Percentiles rank a stretch among this genome's conserved stretches.
Evolutionary conservation across 768 basidiomycete species (phyloP).

Genomic region (Boletus rufocinnamomeus): DNA sequence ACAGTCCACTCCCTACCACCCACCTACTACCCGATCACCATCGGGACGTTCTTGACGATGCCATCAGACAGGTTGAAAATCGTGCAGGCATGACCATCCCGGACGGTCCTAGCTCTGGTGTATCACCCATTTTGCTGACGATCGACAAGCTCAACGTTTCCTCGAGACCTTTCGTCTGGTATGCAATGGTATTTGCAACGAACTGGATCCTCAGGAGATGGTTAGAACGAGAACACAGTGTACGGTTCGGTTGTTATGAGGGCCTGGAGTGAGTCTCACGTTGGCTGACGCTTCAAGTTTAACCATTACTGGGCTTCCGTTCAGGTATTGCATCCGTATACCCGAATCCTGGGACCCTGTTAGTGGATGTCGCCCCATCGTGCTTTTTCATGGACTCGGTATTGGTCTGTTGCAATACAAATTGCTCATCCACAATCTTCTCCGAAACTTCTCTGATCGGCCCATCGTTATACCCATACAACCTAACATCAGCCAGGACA

Average conservation of each 20-base stretch:
- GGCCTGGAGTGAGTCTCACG: slow-evolving; percentile 63
- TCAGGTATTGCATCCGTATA: slow-evolving; percentile 72
- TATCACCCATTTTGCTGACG: slow-evolving; percentile 65
- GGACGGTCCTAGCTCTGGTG: slow-evolving; percentile 55
- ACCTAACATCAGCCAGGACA: slow-evolving; percentile 82
- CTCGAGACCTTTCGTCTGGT: slow-evolving; percentile 70
- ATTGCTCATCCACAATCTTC: slow-evolving; percentile 57
- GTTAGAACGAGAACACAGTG: slow-evolving; percentile 44
- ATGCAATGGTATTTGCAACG: slow-evolving; percentile 48
- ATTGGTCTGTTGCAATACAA: slow-evolving; percentile 77
- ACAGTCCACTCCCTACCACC: slow-evolving; percentile 56
- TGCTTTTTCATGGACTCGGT: slow-evolving; percentile 90
- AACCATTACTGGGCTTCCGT: background rate
- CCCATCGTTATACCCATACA: slow-evolving; percentile 80
- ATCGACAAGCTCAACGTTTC: slow-evolving; percentile 73
- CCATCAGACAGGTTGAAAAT: slow-evolving; percentile 64
- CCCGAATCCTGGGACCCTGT: slow-evolving; percentile 65
- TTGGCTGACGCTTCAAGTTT: background rate
- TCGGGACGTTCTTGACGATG: slow-evolving; percentile 54
- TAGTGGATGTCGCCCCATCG: slow-evolving; percentile 63
- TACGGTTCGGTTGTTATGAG: slow-evolving; percentile 50
- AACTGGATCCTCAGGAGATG: slow-evolving; percentile 51
- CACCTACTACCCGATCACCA: slow-evolving; percentile 50
- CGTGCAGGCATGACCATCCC: slow-evolving; percentile 68
- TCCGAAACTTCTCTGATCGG: slow-evolving; percentile 57